These are phyloP conservation scores for Cercophora newfieldiana DNA, from an alignment of 495 filamentous ascomycete genomes.

Conservation along the genomic window DNA sequence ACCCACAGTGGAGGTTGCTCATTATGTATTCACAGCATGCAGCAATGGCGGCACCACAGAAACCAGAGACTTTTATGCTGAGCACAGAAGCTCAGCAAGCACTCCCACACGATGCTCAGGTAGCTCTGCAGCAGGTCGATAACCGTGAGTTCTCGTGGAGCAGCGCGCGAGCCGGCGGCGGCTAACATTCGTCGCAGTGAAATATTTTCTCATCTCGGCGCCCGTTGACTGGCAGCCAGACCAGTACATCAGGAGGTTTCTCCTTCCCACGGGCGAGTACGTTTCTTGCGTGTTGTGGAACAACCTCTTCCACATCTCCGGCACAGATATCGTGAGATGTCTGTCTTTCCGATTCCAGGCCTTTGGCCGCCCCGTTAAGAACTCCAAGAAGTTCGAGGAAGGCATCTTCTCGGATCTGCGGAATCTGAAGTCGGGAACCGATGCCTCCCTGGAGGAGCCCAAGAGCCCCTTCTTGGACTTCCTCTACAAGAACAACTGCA, in stretches of 20 bases:
- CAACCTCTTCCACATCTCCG: slow-evolving; percentile 98
- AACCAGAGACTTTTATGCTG: slow-evolving; percentile 98
- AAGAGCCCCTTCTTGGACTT: slow-evolving; percentile 99
- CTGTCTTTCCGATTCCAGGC: slow-evolving; percentile 98
- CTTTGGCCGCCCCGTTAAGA: slow-evolving; percentile 97
- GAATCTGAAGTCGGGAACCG: slow-evolving; percentile 96
- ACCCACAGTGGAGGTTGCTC: slow-evolving; percentile 20
- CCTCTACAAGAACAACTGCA: slow-evolving; percentile 99
- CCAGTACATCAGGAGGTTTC: slow-evolving; percentile 93
- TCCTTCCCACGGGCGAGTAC: slow-evolving; percentile 96
- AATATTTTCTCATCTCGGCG: slow-evolving; percentile 98
- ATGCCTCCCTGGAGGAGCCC: slow-evolving; percentile 98
- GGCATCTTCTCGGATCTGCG: slow-evolving; percentile 98
- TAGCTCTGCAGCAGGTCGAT: slow-evolving; percentile 96
- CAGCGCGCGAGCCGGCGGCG: neutral
- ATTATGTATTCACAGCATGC: slow-evolving; percentile 56
- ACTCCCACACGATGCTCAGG: slow-evolving; percentile 93
- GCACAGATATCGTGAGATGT: slow-evolving; percentile 97
- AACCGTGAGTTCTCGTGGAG: slow-evolving; percentile 72
- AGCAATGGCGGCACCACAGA: slow-evolving; percentile 62
- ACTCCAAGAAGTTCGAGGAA: slow-evolving; percentile 99
- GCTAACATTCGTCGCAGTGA: slow-evolving; percentile 62
- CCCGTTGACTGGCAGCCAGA: slow-evolving; percentile 97
- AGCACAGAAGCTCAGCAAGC: slow-evolving; percentile 94
- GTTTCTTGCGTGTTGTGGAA: slow-evolving; percentile 97